phyloP scores from a whole-genome alignment of 768 basidiomycete species.

The Leucogyrophana mollusca region DNA sequence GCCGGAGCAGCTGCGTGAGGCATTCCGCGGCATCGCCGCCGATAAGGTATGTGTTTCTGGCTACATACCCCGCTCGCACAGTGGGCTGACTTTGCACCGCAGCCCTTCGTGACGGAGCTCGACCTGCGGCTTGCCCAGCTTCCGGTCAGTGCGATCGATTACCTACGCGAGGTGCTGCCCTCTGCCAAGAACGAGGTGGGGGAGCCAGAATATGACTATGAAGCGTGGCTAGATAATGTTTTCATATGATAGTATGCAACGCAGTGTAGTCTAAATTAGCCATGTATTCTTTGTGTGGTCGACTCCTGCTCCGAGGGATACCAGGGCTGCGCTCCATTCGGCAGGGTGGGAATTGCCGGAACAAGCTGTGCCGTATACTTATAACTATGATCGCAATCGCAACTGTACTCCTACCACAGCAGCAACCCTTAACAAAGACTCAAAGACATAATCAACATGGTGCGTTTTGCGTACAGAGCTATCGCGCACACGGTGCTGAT shows the following conservation, averaged over 20 bases:
- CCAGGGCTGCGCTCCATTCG: no score
- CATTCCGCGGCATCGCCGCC: slow-evolving; percentile 88
- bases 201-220: slow-evolving; percentile 78
- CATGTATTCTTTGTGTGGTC: no score
- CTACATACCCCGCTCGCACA: background rate
- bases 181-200: slow-evolving; percentile 46
- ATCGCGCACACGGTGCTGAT: slow-evolving; percentile 1
- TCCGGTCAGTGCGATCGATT: slow-evolving; percentile 72
- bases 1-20: slow-evolving; percentile 85
- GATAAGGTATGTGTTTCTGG: slow-evolving; percentile 64
- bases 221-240: slow-evolving; percentile 77
- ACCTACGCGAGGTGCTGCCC: slow-evolving; percentile 84
- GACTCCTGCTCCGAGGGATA: no score
- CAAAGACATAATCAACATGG: slow-evolving; percentile 16
- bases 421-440: no score
- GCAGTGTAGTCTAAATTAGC: no score
- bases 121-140: slow-evolving; percentile 86
- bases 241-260: slow-evolving; percentile 45
- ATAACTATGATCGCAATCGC: no score
- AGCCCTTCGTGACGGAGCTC: slow-evolving; percentile 93
- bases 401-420: no score
- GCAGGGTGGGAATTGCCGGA: no score
- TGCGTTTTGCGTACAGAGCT: slow-evolving; percentile 11
- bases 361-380: no score
- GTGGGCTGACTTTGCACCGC: slow-evolving; percentile 13